Conservation (phyloP, 73 alveolate species). For the Symbiodinium pilosum region DNA sequence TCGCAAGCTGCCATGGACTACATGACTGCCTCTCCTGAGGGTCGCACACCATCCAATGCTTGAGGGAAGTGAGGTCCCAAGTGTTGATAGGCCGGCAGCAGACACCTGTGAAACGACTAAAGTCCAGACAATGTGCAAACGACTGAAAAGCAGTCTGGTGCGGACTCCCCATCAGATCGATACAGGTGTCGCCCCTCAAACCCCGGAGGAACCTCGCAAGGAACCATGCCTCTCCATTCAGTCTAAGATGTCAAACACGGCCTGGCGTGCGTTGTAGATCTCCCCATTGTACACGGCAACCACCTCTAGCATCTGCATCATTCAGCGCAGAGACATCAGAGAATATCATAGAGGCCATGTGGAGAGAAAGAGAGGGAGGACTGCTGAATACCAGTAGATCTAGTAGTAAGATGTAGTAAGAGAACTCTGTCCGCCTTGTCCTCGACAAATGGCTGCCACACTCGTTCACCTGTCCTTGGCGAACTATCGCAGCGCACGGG, state of each 20-base stretch:
- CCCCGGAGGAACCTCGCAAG: slow-evolving; percentile 61
- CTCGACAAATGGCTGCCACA: slow-evolving; percentile 83
- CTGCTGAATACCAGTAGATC: no score
- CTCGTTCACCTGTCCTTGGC: slow-evolving; percentile 86
- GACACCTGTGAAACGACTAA: slow-evolving; percentile 36
- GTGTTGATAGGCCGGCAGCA: slow-evolving; percentile 69
- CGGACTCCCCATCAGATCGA: slow-evolving; percentile 76
- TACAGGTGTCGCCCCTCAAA: slow-evolving; percentile 44
- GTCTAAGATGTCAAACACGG: no score
- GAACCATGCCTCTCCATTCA: background rate
- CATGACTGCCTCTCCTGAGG: background rate
- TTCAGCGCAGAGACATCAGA: background rate
- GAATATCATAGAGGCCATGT: background rate
- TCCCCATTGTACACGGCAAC: slow-evolving; percentile 65
- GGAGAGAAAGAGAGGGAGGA: no score
- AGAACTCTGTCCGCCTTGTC: slow-evolving; percentile 55
- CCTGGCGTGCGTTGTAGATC: slow-evolving; percentile 78
- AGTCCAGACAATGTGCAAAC: background rate
- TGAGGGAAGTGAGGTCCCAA: slow-evolving; percentile 58
- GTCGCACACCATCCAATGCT: slow-evolving; percentile 55
- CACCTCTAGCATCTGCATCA: background rate
- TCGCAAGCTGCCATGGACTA: background rate
- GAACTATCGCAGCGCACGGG: no score
- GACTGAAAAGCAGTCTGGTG: background rate
- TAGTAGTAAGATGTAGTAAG: no score